These are phyloP conservation scores for Gaillardinia entomophila DNA, from an alignment of 805 yeast species.

Conservation along the genomic window DNA sequence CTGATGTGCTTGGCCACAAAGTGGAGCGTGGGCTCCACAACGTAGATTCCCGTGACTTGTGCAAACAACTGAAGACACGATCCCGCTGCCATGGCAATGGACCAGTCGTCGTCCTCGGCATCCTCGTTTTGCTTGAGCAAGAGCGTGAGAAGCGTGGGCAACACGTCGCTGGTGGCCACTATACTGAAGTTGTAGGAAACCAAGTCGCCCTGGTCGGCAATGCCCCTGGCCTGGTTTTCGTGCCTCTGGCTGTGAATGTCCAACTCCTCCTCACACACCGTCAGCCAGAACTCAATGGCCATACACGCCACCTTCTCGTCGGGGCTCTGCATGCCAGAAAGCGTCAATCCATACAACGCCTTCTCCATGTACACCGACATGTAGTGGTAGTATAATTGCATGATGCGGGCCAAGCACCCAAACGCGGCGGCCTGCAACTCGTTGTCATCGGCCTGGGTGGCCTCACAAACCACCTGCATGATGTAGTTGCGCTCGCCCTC, in stretches of 20 bases:
- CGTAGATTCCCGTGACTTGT: conserved; percentile 78
- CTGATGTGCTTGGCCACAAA: conserved; percentile 77
- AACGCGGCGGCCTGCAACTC: conserved; percentile 92
- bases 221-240: conserved; percentile 35
- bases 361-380: conserved; percentile 97
- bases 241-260: conserved; percentile 68
- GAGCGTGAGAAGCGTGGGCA: conserved; percentile 77
- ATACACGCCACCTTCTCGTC: conserved; percentile 89
- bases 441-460: conserved; percentile 81
- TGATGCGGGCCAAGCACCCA: conserved; percentile 89
- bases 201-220: conserved; percentile 34
- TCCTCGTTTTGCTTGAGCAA: conserved; percentile 89
- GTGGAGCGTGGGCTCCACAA: conserved; percentile 76
- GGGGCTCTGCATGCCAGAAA: conserved; percentile 80
- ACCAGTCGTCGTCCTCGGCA: conserved; percentile 95
- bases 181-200: conserved; percentile 75
- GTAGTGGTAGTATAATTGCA: conserved; percentile 80
- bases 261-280: conserved; percentile 97
- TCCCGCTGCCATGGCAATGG: conserved; percentile 97
- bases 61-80: conserved; percentile 94
- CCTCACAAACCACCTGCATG: conserved; percentile 99
- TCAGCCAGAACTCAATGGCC: conserved; percentile 99
- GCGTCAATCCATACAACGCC: conserved; percentile 86
- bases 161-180: conserved; percentile 75
- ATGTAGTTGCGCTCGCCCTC: conserved; percentile 95